Evolutionary conservation across 1,284 basidiomycete species (phyloP).

Genomic region (Cryptococcus sp.): DNA sequence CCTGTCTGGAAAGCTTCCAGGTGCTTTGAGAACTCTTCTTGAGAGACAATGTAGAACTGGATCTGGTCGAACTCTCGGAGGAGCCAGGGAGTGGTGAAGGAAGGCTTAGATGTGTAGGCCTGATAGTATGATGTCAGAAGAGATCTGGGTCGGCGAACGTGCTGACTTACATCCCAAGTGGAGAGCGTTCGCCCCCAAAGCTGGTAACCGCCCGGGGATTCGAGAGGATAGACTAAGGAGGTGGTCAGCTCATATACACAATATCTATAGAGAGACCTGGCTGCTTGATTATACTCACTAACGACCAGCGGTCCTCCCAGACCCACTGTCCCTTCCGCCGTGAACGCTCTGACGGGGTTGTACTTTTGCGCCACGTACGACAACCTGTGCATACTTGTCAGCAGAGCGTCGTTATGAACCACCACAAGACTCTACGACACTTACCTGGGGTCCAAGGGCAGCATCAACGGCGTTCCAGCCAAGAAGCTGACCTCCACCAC

Average conservation of each 20-base stretch:
- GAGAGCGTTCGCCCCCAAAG: slow-evolving; percentile 53
- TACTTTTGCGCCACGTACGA: slow-evolving; percentile 48
- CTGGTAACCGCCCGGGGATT: slow-evolving; percentile 65
- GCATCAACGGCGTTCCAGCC: slow-evolving; percentile 36
- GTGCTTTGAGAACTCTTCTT: slow-evolving; percentile 49
- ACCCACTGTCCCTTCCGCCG: slow-evolving; percentile 57
- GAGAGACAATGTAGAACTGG: slow-evolving; percentile 37
- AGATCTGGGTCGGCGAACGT: not conserved
- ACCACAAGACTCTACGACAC: slow-evolving; percentile 1
- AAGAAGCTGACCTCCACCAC: slow-evolving; percentile 37
- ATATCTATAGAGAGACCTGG: too few relatives aligned
- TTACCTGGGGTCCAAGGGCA: slow-evolving; percentile 57
- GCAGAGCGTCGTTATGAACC: not conserved
- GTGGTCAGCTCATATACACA: too few relatives aligned
- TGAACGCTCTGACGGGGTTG: slow-evolving; percentile 49
- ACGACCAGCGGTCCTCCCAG: slow-evolving; percentile 33
- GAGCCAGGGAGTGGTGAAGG: slow-evolving; percentile 58
- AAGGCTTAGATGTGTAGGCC: slow-evolving; percentile 53
- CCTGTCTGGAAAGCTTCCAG: slow-evolving; percentile 63
- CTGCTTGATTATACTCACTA: slow-evolving; percentile 29
- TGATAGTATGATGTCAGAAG: slow-evolving; percentile 23
- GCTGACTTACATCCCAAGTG: slow-evolving; percentile 29
- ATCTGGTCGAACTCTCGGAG: slow-evolving; percentile 65
- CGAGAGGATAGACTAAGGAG: slow-evolving; percentile 64
- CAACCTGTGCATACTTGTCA: slow-evolving; percentile 8